These are phyloP conservation scores for Xylaria sp. DNA, from an alignment of 2,329 filamentous ascomycete genomes.

Conservation along the genomic window DNA sequence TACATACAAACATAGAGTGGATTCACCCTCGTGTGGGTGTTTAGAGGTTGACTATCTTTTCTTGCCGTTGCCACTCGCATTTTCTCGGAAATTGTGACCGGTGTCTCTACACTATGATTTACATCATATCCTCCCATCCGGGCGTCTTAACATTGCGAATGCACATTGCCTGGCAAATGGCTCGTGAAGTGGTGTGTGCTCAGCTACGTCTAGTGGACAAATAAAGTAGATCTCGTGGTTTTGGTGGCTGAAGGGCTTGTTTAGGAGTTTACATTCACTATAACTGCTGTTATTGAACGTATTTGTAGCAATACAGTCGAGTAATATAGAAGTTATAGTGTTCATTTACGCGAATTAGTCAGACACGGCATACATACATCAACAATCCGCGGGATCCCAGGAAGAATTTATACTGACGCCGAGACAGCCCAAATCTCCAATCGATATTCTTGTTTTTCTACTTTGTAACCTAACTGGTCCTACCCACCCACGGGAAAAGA, in stretches of 20 bases:
- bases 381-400: too few relatives aligned
- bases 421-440: not conserved
- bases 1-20: conserved; percentile 32
- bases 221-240: not conserved
- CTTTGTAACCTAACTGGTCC: not conserved
- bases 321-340: too few relatives aligned
- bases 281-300: not conserved
- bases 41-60: conserved; percentile 12
- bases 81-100: not conserved
- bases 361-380: too few relatives aligned
- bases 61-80: not conserved
- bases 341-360: too few relatives aligned
- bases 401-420: too few relatives aligned
- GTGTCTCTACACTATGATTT: not conserved
- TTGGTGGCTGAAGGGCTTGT: not conserved
- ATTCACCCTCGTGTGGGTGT: conserved; percentile 16
- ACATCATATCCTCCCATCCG: not conserved
- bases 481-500: too few relatives aligned
- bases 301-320: too few relatives aligned
- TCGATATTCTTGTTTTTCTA: not conserved
- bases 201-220: not conserved
- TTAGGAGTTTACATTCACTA: too few relatives aligned
- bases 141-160: not conserved
- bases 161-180: too few relatives aligned
- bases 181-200: not conserved